Base-by-base conservation (phyloP, 2,329 filamentous ascomycete species). In the Colletotrichum sp. region DNA sequence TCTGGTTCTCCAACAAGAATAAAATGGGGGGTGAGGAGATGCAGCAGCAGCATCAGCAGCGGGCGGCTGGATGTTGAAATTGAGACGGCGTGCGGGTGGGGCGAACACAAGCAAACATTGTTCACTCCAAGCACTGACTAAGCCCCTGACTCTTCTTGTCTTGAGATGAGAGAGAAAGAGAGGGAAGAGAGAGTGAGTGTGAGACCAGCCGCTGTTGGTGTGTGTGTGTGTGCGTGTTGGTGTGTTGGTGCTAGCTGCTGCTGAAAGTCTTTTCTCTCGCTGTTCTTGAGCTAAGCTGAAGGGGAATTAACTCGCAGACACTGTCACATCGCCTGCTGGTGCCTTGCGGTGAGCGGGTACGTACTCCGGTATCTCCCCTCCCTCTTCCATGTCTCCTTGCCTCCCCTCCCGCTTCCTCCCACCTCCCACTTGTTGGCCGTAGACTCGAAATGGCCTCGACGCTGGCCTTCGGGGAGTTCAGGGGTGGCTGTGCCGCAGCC, bases 51-150 rank as follows among this genome's bases (percentile, higher is more conserved):
- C 21, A 16, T 6, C 55, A 26, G 55, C 30, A 61, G 58, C 30
- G 69, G 64, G 43, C 69, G 52, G 34, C 26, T 66, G 58, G 68
- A 72, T 62, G 67, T 75, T 75, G 72, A 72, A 71, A 75, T 75
- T 66, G 68, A 75, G 67, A 72, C 61, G 60, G 61, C 34, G 55
- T n/a, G 24, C 15, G 18, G 28, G 67, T 55, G 71, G 60, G 28
- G 61, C 61, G 71, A 61, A 28, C 26, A 26, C 21, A 30, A 61
- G 66, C 66, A 69, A 69, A 69, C 66, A 69, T 60, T 60, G 16
- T 48, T 66, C 65, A 21, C 48, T 26, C 56, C 26, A 60, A 24
- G 30, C 13, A 56, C 43, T 56, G 28, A 67, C 48, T 67, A 58
- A 67, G 65, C 65, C 64, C 43, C 26, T 12, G 18, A 18, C 21